Evolutionary conservation across 352 stramenopile species (phyloP).

Genomic region (Phytophthora ramorum): DNA sequence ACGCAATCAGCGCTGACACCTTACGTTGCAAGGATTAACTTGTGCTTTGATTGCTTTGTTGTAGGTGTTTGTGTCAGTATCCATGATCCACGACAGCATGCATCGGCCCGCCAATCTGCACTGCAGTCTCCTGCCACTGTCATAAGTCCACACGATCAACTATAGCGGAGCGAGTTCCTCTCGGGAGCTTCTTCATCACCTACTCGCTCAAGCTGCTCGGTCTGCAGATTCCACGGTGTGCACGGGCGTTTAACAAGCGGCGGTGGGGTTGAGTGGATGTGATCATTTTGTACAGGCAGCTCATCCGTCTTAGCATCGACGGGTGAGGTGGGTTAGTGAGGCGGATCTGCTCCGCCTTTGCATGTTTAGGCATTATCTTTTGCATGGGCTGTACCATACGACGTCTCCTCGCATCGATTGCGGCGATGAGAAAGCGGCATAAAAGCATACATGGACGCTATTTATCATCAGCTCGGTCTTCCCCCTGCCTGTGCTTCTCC

Average conservation of each 20-base stretch:
- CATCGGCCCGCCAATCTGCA: constrained; percentile 80
- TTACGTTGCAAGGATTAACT: not conserved
- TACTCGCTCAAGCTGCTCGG: constrained; percentile 14
- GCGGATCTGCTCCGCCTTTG: constrained; percentile 17
- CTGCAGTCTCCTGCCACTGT: constrained; percentile 80
- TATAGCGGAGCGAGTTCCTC: constrained; percentile 9
- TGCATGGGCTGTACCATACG: constrained; percentile 57
- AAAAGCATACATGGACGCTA: constrained; percentile 47
- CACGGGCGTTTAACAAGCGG: constrained; percentile 1
- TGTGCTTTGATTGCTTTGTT: not conserved
- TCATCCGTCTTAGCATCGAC: constrained; percentile 6
- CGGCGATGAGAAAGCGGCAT: constrained; percentile 25
- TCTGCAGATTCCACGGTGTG: constrained; percentile 6
- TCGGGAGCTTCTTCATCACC: constrained; percentile 6
- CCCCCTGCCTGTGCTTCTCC: not conserved
- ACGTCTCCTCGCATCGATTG: constrained; percentile 26
- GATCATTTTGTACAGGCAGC: constrained; percentile 29
- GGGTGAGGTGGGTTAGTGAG: constrained; percentile 18
- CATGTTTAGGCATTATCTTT: constrained; percentile 42
- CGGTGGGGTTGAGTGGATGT: constrained; percentile 11
- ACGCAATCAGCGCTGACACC: constrained; percentile 2
- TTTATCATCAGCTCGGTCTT: constrained; percentile 35
- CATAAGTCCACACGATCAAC: constrained; percentile 37
- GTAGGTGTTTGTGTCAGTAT: constrained; percentile 84
- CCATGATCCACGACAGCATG: constrained; percentile 83